Evolutionary conservation across 176 grass and related monocot species (phyloP).

Genomic region (Triticum aestivum): IWGSC_CS_RefSeq_v2.1 NC_057796.1:364738729-364739228

Average conservation of each 20-base stretch:
- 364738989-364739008: neutral
- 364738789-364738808: constrained; percentile 89
- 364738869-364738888: constrained; percentile 92
- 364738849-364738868: constrained; percentile 97
- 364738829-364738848: constrained; percentile 77
- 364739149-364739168: neutral
- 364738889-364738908: constrained; percentile 5
- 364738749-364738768: constrained; percentile 81
- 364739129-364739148: neutral
- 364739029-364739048: neutral
- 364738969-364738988: neutral
- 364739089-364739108: neutral
- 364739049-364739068: neutral
- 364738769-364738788: constrained; percentile 77
- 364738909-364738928: neutral
- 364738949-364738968: neutral
- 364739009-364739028: neutral
- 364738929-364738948: neutral
- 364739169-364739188: neutral
- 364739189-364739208: neutral
- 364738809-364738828: constrained; percentile 75
- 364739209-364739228: neutral
- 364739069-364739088: neutral
- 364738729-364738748: constrained; percentile 79
- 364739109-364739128: neutral